Conservation (phyloP, 768 basidiomycete species). For the Leccinum boreale region DNA sequence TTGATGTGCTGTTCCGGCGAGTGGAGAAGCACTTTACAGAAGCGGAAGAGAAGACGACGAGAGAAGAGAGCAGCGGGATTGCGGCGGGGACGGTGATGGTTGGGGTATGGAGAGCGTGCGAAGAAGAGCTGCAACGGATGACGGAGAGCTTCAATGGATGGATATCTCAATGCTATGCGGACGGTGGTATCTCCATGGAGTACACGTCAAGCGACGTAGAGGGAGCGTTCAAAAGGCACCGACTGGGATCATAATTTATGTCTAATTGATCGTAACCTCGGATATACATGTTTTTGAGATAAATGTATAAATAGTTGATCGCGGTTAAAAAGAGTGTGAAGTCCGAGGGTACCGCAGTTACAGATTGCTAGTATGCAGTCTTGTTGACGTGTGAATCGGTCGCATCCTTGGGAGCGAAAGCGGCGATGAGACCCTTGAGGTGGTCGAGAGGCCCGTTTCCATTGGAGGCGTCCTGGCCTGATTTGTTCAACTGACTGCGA, state of each 20-base stretch:
- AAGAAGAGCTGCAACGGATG: slow-evolving; percentile 74
- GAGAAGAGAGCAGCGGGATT: slow-evolving; percentile 51
- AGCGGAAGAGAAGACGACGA: slow-evolving; percentile 61
- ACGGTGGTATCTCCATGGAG: slow-evolving; percentile 69
- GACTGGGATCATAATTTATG: slow-evolving; percentile 26
- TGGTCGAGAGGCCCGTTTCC: slow-evolving; percentile 28
- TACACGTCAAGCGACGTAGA: slow-evolving; percentile 76
- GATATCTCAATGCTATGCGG: slow-evolving; percentile 77
- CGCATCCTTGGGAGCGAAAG: slow-evolving; percentile 17
- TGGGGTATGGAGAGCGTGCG: slow-evolving; percentile 89
- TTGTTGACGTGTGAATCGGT: slow-evolving; percentile 10
- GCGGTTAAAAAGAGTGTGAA: not conserved
- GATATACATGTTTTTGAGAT: slow-evolving; percentile 10
- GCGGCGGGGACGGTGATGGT: slow-evolving; percentile 65
- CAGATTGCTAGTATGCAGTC: not conserved
- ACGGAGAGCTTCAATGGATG: slow-evolving; percentile 65
- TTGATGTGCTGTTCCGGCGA: slow-evolving; percentile 83
- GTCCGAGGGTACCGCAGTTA: slow-evolving; percentile 11
- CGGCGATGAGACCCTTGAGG: slow-evolving; percentile 35
- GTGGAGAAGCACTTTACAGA: slow-evolving; percentile 97
- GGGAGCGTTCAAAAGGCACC: slow-evolving; percentile 68
- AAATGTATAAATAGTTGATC: slow-evolving; percentile 1
- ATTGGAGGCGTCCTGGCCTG: slow-evolving; percentile 24
- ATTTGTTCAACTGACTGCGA: slow-evolving; percentile 44
- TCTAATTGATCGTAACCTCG: slow-evolving; percentile 5